Conservation (phyloP, 257 asterid genomes). For the Nemophila menziesii region DNA sequence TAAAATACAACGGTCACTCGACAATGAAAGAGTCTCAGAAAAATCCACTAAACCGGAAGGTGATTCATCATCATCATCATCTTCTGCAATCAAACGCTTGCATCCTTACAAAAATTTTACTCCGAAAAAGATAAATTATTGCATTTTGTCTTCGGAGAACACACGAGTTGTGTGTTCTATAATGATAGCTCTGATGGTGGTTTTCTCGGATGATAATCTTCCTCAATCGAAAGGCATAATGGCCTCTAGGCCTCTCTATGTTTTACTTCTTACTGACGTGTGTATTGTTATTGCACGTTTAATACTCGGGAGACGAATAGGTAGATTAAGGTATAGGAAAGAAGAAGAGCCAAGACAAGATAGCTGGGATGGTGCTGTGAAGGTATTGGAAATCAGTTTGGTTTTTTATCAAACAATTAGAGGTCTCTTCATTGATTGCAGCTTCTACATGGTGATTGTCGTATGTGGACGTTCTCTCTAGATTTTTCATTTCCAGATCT, state of each 20-base stretch:
- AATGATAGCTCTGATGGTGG: slow-evolving; percentile 46
- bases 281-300: slow-evolving; percentile 38
- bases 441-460: slow-evolving; percentile 55
- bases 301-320: slow-evolving; percentile 16
- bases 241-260: slow-evolving; percentile 55
- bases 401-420: slow-evolving; percentile 49
- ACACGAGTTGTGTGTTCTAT: slow-evolving; percentile 46
- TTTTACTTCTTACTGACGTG: slow-evolving; percentile 42
- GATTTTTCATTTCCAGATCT: slow-evolving; percentile 7
- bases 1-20: slow-evolving; percentile 13
- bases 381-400: slow-evolving; percentile 49
- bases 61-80: slow-evolving; percentile 5
- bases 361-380: slow-evolving; percentile 49
- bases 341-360: slow-evolving; percentile 2
- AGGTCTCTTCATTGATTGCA: slow-evolving; percentile 61
- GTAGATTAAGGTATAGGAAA: slow-evolving; percentile 6
- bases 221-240: slow-evolving; percentile 51
- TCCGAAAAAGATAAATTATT: slow-evolving; percentile 40
- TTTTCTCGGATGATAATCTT: slow-evolving; percentile 31
- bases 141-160: slow-evolving; percentile 52
- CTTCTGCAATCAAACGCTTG: neutral
- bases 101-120: slow-evolving; percentile 21
- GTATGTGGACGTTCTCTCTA: slow-evolving; percentile 50
- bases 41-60: slow-evolving; percentile 1
- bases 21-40: slow-evolving; percentile 7